phyloP scores from a whole-genome alignment of 148 eudicot genomes.

The Agrostemma githago region DNA sequence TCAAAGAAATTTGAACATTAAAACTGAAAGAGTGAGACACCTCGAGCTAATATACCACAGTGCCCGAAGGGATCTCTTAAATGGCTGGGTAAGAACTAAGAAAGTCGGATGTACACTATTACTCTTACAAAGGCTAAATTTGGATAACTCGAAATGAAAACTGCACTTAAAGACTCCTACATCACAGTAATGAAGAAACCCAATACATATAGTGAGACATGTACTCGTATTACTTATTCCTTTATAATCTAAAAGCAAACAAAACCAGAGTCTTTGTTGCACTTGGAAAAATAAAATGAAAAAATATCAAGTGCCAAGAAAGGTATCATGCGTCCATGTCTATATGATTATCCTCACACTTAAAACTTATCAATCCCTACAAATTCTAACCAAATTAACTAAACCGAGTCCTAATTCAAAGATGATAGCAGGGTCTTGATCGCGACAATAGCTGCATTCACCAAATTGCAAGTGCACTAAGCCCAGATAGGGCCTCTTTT shows the following conservation, averaged over 20 bases:
- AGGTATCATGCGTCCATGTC: background rate
- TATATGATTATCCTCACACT: background rate
- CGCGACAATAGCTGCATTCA: background rate
- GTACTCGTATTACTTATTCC: too few relatives aligned
- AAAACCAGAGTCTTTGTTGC: background rate
- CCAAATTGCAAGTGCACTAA: background rate
- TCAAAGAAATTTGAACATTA: background rate
- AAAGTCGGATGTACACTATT: background rate
- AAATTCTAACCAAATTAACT: background rate
- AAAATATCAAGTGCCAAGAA: background rate
- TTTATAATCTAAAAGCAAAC: background rate
- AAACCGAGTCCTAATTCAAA: background rate
- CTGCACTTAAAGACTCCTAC: background rate
- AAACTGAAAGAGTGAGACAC: background rate
- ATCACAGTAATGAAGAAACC: too few relatives aligned
- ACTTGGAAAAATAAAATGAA: too few relatives aligned
- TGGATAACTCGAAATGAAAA: background rate
- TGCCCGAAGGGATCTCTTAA: background rate
- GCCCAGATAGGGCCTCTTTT: background rate
- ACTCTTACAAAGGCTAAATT: background rate
- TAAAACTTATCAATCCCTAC: background rate
- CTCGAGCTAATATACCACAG: background rate
- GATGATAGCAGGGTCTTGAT: background rate
- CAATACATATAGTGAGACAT: too few relatives aligned
- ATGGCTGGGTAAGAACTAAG: background rate